Base-by-base conservation (phyloP, 441 rosid species). In the Kokia cookei region DNA sequence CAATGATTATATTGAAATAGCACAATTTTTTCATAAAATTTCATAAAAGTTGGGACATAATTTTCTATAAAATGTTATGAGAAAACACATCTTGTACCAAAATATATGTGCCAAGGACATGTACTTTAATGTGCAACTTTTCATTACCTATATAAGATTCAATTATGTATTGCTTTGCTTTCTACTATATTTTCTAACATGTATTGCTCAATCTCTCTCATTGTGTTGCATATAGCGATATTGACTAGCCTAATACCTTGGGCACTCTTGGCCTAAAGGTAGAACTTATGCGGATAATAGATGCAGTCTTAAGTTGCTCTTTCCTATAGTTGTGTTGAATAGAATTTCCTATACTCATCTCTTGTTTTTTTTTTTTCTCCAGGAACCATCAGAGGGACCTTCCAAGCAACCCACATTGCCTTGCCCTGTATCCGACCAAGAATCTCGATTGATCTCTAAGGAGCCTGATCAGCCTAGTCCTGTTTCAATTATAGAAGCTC, bases 391-490 rank as follows among this genome's bases (percentile, higher is more conserved):
- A 59, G 75, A 71, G 75, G 82, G 65, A 62, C 70, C 75, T 55
- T 83, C 86, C 24, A 80, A 79, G 65, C 80, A 82, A 71, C 75
- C 61, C 40, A 37, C 80, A 11, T 53, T 72, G 42, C 85, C 75
- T 72, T 85, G 81, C 62, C 76, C 93, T 60, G 81, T 80, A 73
- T 63, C 87, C 51, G 86, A 82, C 79, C 80, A 79, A 43, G 84
- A 85, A 74, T 82, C 95, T 81, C 81, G 82, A 47, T 86, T 86
- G 73, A 84, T 81, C 80, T 77, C 90, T 12, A 94, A 87, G 85
- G 99, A 93, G 80, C 86, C 86, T 51, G 97, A 94, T 47, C 99
- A 96, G 77, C 98, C 99, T 22, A 94, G 98, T 84, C 98, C 98
- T 1, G 84, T 91, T 76, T 96, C 99, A 65, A 88, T 94, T 79